A percentile compares a stretch with the other conserved stretches of the same genome.
phyloP scores from a whole-genome alignment of 2,329 filamentous ascomycete genomes.

The Pyricularia pennisetigena region DNA sequence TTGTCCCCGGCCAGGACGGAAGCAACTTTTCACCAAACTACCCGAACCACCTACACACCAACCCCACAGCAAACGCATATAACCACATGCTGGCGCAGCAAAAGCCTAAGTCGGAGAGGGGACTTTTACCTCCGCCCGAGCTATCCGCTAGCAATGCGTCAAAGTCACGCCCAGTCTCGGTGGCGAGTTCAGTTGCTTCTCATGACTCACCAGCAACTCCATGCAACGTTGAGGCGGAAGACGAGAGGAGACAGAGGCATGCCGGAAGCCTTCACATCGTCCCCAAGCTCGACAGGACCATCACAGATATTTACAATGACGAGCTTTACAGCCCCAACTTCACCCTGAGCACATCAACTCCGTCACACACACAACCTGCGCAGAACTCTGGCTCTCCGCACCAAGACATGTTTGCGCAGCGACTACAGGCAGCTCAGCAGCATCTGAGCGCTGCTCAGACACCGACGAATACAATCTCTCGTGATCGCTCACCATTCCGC shows the following conservation, averaged over 20 bases:
- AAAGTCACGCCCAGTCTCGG: conserved; percentile 42
- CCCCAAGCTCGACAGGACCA: conserved; percentile 75
- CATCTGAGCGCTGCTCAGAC: conserved; percentile 52
- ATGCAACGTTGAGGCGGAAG: conserved; percentile 32
- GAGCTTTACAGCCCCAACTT: conserved; percentile 72
- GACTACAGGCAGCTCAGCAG: conserved; percentile 70
- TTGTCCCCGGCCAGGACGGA: conserved; percentile 20
- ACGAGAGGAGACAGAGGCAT: conserved; percentile 40
- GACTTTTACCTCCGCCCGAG: conserved; percentile 35
- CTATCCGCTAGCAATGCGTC: conserved; percentile 25
- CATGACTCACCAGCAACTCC: conserved; percentile 53
- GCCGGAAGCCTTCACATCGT: conserved; percentile 47
- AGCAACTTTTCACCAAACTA: conserved; percentile 27
- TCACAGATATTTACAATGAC: conserved; percentile 77
- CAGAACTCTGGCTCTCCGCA: conserved; percentile 35
- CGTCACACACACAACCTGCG: conserved; percentile 29
- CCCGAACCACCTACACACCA: conserved; percentile 21
- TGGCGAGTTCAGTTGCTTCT: conserved; percentile 41
- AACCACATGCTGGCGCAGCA: conserved; percentile 27
- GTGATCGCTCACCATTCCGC: conserved; percentile 75
- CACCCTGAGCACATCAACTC: conserved; percentile 45
- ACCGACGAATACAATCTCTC: conserved; percentile 34
- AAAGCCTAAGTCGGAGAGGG: conserved; percentile 28
- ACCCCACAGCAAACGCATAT: conserved; percentile 15
- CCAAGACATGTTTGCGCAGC: conserved; percentile 60